phyloP scores from a whole-genome alignment of 805 yeast species.

The Monosporozyma servazzii region DNA sequence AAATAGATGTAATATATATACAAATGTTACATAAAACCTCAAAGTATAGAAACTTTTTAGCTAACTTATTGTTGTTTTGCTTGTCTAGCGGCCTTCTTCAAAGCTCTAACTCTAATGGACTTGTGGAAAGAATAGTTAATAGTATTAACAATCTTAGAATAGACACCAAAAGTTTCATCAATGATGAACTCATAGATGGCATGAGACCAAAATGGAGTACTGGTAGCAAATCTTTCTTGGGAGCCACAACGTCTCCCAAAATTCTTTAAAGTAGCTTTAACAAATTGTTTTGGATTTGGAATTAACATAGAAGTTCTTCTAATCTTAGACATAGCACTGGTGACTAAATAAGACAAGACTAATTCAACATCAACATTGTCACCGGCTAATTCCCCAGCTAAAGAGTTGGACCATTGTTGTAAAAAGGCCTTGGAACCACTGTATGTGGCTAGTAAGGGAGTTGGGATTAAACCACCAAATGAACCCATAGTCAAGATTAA shows the following conservation, averaged over 20 bases:
- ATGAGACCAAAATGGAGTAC: slow-evolving; percentile 90
- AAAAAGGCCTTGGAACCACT: slow-evolving; percentile 94
- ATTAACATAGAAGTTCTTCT: slow-evolving; percentile 63
- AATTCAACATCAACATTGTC: slow-evolving; percentile 77
- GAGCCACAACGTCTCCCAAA: slow-evolving; percentile 88
- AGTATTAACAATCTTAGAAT: slow-evolving; percentile 55
- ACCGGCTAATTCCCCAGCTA: slow-evolving; percentile 72
- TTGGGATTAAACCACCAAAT: slow-evolving; percentile 87
- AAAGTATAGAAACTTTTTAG: neutral
- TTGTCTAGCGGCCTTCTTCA: slow-evolving; percentile 45
- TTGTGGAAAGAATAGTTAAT: slow-evolving; percentile 71
- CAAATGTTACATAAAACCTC: neutral
- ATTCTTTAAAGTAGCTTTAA: slow-evolving; percentile 53
- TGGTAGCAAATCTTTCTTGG: slow-evolving; percentile 77
- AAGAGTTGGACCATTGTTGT: slow-evolving; percentile 85
- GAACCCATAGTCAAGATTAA: slow-evolving; percentile 92
- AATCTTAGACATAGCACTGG: slow-evolving; percentile 93
- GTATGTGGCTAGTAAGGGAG: slow-evolving; percentile 86
- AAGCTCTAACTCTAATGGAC: slow-evolving; percentile 72
- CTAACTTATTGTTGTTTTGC: slow-evolving; percentile 19
- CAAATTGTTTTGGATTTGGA: slow-evolving; percentile 79
- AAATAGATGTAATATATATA: neutral
- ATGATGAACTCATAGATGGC: slow-evolving; percentile 83
- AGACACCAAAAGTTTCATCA: slow-evolving; percentile 74
- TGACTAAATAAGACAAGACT: slow-evolving; percentile 78